Evolutionary conservation across 768 basidiomycete species (phyloP).

Genomic region (Boletus speciosus): DNA sequence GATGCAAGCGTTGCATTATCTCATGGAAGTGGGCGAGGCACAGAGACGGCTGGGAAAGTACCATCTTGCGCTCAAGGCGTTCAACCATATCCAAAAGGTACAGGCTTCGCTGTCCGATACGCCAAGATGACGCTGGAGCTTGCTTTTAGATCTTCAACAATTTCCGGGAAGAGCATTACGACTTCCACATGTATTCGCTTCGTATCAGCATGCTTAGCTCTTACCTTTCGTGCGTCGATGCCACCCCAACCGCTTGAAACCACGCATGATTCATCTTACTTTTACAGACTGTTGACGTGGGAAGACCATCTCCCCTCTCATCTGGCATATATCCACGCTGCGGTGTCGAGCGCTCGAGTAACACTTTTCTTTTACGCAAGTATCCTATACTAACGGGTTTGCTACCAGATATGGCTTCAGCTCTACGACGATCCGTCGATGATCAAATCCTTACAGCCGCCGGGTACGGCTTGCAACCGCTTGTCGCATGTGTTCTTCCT

Average conservation of each 20-base stretch:
- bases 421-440: constrained; percentile 71
- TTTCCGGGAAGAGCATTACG: constrained; percentile 93
- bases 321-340: constrained; percentile 71
- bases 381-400: constrained; percentile 10
- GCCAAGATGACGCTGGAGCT: constrained; percentile 5
- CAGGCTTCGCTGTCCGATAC: constrained; percentile 12
- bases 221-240: constrained; percentile 67
- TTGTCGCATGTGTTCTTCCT: constrained; percentile 29
- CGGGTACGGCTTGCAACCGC: constrained; percentile 29
- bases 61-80: constrained; percentile 82
- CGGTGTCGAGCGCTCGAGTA: constrained; percentile 68
- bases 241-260: not conserved
- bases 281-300: constrained; percentile 68
- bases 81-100: constrained; percentile 72
- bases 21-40: constrained; percentile 77
- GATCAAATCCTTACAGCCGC: constrained; percentile 36
- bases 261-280: not conserved
- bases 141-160: constrained; percentile 67
- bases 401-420: constrained; percentile 63
- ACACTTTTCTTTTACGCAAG: constrained; percentile 12
- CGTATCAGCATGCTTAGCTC: constrained; percentile 85
- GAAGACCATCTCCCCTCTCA: constrained; percentile 78
- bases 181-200: constrained; percentile 94
- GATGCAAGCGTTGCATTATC: constrained; percentile 90
- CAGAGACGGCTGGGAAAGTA: constrained; percentile 61